Conservation (phyloP, 257 asterid species). For the Solanum megistacrolobum region DNA sequence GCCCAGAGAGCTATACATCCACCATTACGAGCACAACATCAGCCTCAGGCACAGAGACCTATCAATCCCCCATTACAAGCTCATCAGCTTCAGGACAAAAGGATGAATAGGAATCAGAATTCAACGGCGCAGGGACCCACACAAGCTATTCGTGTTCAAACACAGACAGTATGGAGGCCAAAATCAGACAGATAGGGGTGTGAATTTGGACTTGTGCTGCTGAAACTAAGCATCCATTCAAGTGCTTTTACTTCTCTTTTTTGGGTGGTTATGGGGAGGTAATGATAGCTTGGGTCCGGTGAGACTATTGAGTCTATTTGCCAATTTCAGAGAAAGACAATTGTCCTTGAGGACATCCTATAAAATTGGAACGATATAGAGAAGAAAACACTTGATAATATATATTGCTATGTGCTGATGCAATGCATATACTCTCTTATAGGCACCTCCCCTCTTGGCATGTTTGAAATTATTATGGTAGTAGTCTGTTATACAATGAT, state of each 20-base stretch:
- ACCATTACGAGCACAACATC: not conserved
- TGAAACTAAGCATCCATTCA: not conserved
- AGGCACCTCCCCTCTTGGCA: not conserved
- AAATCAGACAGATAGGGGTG: slow-evolving; percentile 13
- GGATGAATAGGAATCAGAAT: not conserved
- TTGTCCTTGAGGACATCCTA: slow-evolving; percentile 12
- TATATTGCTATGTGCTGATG: not conserved
- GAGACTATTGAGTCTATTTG: not conserved
- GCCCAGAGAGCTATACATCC: not conserved
- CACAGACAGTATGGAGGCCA: slow-evolving; percentile 48
- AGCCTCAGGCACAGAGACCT: not conserved
- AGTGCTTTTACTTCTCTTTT: not conserved
- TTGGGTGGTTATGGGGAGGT: not conserved
- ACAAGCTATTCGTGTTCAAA: not conserved
- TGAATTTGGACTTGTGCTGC: not conserved
- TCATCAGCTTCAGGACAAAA: not conserved
- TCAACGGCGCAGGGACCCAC: not conserved
- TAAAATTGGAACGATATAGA: slow-evolving; percentile 5
- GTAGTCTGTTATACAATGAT: not conserved
- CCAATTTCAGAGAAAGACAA: not conserved
- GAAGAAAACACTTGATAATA: not conserved
- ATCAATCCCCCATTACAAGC: slow-evolving; percentile 10
- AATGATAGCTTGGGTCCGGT: not conserved
- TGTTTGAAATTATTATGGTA: not conserved
- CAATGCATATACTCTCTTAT: not conserved